Conservation (phyloP, 2,329 filamentous ascomycete species). For the Ilyonectria destructans region DNA sequence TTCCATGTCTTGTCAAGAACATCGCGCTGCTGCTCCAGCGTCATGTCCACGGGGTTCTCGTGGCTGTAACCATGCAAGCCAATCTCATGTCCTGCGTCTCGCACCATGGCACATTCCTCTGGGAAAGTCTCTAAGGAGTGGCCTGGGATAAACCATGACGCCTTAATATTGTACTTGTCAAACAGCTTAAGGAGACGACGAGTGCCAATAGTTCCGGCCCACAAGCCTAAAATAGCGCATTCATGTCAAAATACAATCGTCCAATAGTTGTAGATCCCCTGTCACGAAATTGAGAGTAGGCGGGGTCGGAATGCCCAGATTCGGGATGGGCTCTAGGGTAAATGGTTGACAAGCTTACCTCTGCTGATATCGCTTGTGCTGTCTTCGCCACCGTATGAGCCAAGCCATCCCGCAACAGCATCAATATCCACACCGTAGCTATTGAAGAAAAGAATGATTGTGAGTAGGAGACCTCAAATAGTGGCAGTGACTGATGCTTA, state of each 20-base stretch:
- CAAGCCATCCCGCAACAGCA: slow-evolving; percentile 84
- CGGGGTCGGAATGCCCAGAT: neutral
- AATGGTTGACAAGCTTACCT: slow-evolving; percentile 61
- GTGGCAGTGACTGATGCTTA: slow-evolving; percentile 1
- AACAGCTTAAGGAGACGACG: slow-evolving; percentile 79
- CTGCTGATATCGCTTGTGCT: slow-evolving; percentile 82
- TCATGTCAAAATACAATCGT: neutral
- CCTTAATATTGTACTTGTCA: slow-evolving; percentile 80
- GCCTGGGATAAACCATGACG: slow-evolving; percentile 69
- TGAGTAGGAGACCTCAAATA: neutral
- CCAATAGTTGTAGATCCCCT: neutral
- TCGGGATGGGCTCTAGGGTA: slow-evolving; percentile 55
- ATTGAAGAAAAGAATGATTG: neutral
- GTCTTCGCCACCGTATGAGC: slow-evolving; percentile 83
- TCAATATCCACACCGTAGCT: slow-evolving; percentile 83
- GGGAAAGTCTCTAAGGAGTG: slow-evolving; percentile 68
- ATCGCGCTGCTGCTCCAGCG: slow-evolving; percentile 81
- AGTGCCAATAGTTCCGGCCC: slow-evolving; percentile 78
- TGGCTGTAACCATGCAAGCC: slow-evolving; percentile 82
- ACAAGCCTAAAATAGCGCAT: slow-evolving; percentile 23
- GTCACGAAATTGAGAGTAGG: slow-evolving; percentile 56
- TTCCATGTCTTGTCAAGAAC: slow-evolving; percentile 83
- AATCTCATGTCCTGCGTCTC: slow-evolving; percentile 66
- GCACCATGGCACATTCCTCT: slow-evolving; percentile 62
- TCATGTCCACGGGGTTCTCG: slow-evolving; percentile 82